Evolutionary conservation across 2,329 filamentous ascomycete genomes (phyloP).

Genomic region (Mycogone perniciosa): DNA sequence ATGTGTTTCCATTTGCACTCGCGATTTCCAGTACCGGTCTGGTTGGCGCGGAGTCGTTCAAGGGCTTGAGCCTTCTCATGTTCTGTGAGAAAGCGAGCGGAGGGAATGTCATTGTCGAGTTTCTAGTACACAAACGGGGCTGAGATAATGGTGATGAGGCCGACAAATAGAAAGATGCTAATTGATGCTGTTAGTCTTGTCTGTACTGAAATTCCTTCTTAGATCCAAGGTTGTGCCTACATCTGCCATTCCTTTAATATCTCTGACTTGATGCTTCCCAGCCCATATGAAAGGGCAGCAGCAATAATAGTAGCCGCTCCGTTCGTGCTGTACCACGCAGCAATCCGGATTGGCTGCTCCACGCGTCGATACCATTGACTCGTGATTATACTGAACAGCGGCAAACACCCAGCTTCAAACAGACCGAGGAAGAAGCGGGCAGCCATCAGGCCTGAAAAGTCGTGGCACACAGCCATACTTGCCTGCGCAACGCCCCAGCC

Average conservation of each 20-base stretch:
- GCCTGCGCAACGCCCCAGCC: slow-evolving; percentile 40
- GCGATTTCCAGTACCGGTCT: slow-evolving; percentile 67
- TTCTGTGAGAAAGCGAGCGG: slow-evolving; percentile 53
- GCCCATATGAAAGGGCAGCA: slow-evolving; percentile 48
- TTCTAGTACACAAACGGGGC: slow-evolving; percentile 53
- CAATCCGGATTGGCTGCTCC: slow-evolving; percentile 58
- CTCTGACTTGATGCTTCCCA: slow-evolving; percentile 43
- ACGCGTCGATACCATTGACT: slow-evolving; percentile 41
- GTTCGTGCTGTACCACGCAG: slow-evolving; percentile 61
- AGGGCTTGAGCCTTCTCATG: slow-evolving; percentile 62
- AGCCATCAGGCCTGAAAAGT: slow-evolving; percentile 42
- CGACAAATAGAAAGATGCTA: slow-evolving; percentile 52
- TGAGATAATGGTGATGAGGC: slow-evolving; percentile 52
- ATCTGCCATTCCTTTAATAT: slow-evolving; percentile 20
- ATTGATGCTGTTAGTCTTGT: not conserved
- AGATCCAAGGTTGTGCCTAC: slow-evolving; percentile 4
- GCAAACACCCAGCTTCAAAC: slow-evolving; percentile 47
- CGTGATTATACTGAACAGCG: slow-evolving; percentile 41
- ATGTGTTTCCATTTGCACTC: slow-evolving; percentile 64
- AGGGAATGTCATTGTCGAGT: slow-evolving; percentile 53
- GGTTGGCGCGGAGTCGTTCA: slow-evolving; percentile 66
- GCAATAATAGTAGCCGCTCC: slow-evolving; percentile 52
- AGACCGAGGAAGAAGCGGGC: slow-evolving; percentile 43
- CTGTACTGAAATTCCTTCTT: not conserved
- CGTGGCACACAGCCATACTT: slow-evolving; percentile 40